phyloP scores from a whole-genome alignment of 208 protist species.

The Kentomonas sorsogonicus region DNA sequence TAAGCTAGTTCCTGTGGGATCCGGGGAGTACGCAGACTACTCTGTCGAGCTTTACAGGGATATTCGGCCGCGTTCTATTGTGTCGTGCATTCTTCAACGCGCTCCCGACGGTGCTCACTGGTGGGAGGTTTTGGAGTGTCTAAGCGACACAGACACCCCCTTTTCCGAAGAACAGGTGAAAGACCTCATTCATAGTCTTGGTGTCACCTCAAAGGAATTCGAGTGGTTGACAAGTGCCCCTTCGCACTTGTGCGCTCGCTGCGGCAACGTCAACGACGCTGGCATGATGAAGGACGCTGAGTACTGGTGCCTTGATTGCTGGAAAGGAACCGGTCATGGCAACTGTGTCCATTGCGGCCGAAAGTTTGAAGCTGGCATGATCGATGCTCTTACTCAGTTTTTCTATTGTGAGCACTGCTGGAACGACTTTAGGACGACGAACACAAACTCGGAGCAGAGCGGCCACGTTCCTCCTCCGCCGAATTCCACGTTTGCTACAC shows the following conservation, averaged over 20 bases:
- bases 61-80: conserved; percentile 34
- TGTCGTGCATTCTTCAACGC: conserved; percentile 63
- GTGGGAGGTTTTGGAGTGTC: conserved; percentile 74
- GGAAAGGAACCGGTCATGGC: conserved; percentile 77
- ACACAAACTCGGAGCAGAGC: conserved; percentile 55
- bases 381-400: conserved; percentile 44
- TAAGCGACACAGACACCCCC: conserved; percentile 15
- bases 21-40: conserved; percentile 55
- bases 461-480: conserved; percentile 71
- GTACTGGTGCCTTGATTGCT: conserved; percentile 83
- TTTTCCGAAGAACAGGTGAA: conserved; percentile 45
- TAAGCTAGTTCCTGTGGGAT: too few relatives aligned
- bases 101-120: conserved; percentile 75
- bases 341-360: conserved; percentile 77
- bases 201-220: conserved; percentile 63
- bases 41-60: conserved; percentile 72
- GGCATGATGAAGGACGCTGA: conserved; percentile 45
- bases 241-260: conserved; percentile 64
- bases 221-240: conserved; percentile 59
- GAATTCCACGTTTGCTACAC: conserved; percentile 62
- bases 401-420: conserved; percentile 87
- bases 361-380: conserved; percentile 47
- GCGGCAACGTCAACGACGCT: conserved; percentile 66
- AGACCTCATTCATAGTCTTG: conserved; percentile 60
- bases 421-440: conserved; percentile 56